These are phyloP conservation scores for Nematocida minor DNA, from an alignment of 371 early-diverging fungal genomes.

Conservation along the genomic window DNA sequence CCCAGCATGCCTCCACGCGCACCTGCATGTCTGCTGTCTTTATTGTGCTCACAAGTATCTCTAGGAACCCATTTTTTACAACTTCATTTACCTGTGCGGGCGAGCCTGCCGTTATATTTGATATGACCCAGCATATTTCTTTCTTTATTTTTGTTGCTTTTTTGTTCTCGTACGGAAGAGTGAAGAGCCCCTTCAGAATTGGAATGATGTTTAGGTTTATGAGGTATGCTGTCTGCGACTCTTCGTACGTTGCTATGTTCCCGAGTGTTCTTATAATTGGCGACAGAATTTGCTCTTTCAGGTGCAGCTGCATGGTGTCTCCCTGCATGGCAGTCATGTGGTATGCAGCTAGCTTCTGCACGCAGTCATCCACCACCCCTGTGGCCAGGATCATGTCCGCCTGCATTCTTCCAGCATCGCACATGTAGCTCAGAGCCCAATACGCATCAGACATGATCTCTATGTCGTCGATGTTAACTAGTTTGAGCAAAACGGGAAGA, in stretches of 20 bases:
- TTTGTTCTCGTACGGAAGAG: constrained; percentile 70
- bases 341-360: background rate
- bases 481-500: constrained; percentile 75
- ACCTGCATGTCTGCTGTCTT: constrained; percentile 83
- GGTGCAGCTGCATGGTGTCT: background rate
- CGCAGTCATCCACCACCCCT: constrained; percentile 66
- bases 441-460: constrained; percentile 93
- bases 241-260: constrained; percentile 97
- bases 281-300: constrained; percentile 65
- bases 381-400: constrained; percentile 87
- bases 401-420: constrained; percentile 83
- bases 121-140: constrained; percentile 98
- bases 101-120: constrained; percentile 98
- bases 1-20: constrained; percentile 99
- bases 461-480: constrained; percentile 81
- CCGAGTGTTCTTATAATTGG: constrained; percentile 94
- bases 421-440: constrained; percentile 97
- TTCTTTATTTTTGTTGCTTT: constrained; percentile 87
- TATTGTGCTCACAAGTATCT: constrained; percentile 78
- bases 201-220: constrained; percentile 75
- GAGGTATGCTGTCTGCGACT: constrained; percentile 85
- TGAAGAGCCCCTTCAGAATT: constrained; percentile 68
- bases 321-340: background rate
- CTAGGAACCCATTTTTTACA: constrained; percentile 83
- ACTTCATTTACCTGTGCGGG: constrained; percentile 81